A percentile compares a stretch with the other conserved stretches of the same genome.
Conservation (phyloP, 345 rosid genomes). For the Linum usitatissimum region DNA sequence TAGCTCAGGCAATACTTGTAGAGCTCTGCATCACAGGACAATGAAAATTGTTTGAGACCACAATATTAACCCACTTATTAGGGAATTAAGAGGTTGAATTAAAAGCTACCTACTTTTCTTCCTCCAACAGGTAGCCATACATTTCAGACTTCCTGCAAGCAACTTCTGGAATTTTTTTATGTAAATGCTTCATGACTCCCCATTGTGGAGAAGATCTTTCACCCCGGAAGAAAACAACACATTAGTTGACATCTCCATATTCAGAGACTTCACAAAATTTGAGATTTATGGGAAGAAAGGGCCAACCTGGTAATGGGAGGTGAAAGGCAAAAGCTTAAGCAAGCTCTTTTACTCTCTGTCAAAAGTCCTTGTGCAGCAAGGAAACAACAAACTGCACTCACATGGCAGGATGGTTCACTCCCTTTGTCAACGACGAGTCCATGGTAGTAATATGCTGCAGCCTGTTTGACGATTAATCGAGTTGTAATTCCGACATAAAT, state of each 20-base stretch:
- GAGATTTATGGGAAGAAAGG: neutral
- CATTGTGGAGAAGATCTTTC: conserved; percentile 70
- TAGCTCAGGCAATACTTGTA: conserved; percentile 68
- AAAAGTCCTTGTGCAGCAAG: conserved; percentile 76
- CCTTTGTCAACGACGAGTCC: conserved; percentile 85
- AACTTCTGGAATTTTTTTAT: conserved; percentile 86
- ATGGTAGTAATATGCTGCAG: conserved; percentile 88
- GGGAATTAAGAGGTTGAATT: neutral
- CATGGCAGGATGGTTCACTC: conserved; percentile 53
- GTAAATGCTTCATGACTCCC: conserved; percentile 78
- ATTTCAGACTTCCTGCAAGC: conserved; percentile 71
- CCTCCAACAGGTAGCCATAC: conserved; percentile 73
- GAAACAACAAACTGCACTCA: conserved; percentile 70
- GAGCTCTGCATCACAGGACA: conserved; percentile 34
- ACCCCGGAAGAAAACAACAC: neutral
- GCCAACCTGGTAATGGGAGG: conserved; percentile 71
- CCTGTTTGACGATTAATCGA: conserved; percentile 26
- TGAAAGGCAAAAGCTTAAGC: conserved; percentile 68
- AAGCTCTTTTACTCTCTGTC: conserved; percentile 75
- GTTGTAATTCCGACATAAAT: neutral
- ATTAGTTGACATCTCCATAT: neutral
- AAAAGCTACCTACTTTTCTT: conserved; percentile 62
- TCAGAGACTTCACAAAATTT: neutral
- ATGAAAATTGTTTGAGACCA: neutral
- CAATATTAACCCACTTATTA: neutral